phyloP scores from a whole-genome alignment of 2,329 filamentous ascomycete genomes.

The Colletotrichum godetiae region DNA sequence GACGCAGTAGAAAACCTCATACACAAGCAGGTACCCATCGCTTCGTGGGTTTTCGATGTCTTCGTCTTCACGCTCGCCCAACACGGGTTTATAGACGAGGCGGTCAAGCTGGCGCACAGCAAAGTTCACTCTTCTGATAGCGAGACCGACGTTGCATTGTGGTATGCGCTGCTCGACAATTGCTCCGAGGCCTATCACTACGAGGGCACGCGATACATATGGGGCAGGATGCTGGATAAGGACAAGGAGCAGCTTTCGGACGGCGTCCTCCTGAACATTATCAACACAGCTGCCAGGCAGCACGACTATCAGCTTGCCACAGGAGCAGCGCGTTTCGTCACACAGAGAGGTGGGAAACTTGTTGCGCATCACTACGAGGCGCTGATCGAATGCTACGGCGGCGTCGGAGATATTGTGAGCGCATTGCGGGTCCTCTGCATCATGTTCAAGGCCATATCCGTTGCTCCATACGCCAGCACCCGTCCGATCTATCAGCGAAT shows the following conservation, averaged over 20 bases:
- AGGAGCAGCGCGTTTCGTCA: constrained; percentile 75
- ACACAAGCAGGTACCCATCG: constrained; percentile 63
- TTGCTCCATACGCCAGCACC: constrained; percentile 69
- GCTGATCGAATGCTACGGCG: constrained; percentile 77
- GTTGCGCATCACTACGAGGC: constrained; percentile 81
- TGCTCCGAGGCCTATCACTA: constrained; percentile 74
- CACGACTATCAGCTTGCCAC: constrained; percentile 77
- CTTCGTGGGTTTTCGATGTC: constrained; percentile 82
- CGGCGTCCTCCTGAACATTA: constrained; percentile 73
- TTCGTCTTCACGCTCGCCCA: constrained; percentile 80
- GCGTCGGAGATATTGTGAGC: constrained; percentile 67
- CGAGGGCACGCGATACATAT: constrained; percentile 75
- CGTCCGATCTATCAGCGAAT: constrained; percentile 71
- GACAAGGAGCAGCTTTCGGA: constrained; percentile 72
- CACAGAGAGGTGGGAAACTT: constrained; percentile 67
- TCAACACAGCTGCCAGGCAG: constrained; percentile 77
- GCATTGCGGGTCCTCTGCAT: constrained; percentile 78
- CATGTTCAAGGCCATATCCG: constrained; percentile 74
- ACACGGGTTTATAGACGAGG: constrained; percentile 80
- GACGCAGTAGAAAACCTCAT: constrained; percentile 76
- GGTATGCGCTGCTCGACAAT: constrained; percentile 80
- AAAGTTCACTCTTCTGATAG: constrained; percentile 54
- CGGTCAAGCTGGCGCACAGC: constrained; percentile 73
- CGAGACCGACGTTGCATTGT: constrained; percentile 61
- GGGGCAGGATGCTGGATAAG: constrained; percentile 62